phyloP scores from a whole-genome alignment of 208 protist genomes.

The Leishmania mexicana region DNA sequence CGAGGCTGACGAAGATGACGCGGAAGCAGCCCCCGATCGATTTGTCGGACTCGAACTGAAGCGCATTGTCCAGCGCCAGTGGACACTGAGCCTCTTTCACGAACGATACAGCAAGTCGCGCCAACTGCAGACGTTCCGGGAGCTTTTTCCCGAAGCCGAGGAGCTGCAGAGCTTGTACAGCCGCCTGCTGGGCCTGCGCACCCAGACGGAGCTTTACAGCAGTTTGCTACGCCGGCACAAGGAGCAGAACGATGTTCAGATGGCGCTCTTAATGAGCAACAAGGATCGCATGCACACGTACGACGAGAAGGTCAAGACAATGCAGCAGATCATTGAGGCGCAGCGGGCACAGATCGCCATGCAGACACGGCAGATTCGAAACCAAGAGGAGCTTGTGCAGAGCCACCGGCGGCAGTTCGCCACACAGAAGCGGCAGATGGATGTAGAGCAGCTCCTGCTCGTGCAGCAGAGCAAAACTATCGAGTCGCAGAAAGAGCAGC shows the following conservation, averaged over 20 bases:
- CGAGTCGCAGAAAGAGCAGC: slow-evolving; percentile 36
- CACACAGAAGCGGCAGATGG: slow-evolving; percentile 62
- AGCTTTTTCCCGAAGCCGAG: slow-evolving; percentile 79
- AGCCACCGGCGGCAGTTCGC: slow-evolving; percentile 66
- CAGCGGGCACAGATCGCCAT: slow-evolving; percentile 79
- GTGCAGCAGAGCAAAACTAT: slow-evolving; percentile 38
- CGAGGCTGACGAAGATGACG: slow-evolving; percentile 22
- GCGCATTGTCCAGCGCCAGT: slow-evolving; percentile 64
- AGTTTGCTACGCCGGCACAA: slow-evolving; percentile 83
- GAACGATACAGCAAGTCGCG: slow-evolving; percentile 64
- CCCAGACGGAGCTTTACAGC: slow-evolving; percentile 80
- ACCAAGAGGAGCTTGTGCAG: slow-evolving; percentile 76
- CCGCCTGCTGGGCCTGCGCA: slow-evolving; percentile 71
- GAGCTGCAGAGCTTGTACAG: slow-evolving; percentile 78
- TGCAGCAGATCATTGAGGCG: slow-evolving; percentile 87
- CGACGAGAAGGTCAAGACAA: slow-evolving; percentile 80
- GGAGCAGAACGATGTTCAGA: slow-evolving; percentile 88
- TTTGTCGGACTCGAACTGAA: slow-evolving; percentile 86
- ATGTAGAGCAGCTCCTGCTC: slow-evolving; percentile 29
- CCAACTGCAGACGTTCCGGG: slow-evolving; percentile 62
- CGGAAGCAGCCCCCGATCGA: slow-evolving; percentile 23
- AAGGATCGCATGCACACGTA: slow-evolving; percentile 80
- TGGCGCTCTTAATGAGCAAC: slow-evolving; percentile 75
- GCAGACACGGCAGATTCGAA: slow-evolving; percentile 62
- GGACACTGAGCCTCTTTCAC: slow-evolving; percentile 67